Base-by-base conservation (phyloP, 2,329 filamentous ascomycete species). In the Clarireedia homoeocarpa region DNA sequence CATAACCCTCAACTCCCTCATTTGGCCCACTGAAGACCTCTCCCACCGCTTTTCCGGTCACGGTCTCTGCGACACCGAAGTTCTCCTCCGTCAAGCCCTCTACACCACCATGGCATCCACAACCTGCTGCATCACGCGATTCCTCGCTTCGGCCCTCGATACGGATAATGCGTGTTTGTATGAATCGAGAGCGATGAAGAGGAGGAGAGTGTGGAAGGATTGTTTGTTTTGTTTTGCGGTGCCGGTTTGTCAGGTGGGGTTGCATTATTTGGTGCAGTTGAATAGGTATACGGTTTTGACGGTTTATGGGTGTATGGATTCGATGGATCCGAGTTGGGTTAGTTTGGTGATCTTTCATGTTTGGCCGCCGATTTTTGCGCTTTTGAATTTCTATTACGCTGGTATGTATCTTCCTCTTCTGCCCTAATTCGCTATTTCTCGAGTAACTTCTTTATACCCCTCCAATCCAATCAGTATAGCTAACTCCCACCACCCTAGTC, bases 51-150 rank as follows among this genome's bases (percentile, higher is more conserved):
- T 77, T 76, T 53, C 55, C 2, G 85, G 85, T 4, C 65, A 67
- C 5, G 77, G 76, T 2, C 77, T 85, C 57, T 89, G 85, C 69
- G 85, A 89, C 66, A 71, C 88, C 49, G 76, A 86, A 62, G 73
- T 77, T 53, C 82, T 84, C 59, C 64, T 88, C 36, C 74, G 78
- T 57, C 72, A 80, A 24, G 81, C 77, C 3, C 71, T 74, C 7
- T 73, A 74, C 17, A 73, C 81, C 1, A 81, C 76, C 1, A 68
- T 82, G 15, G 72, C 79, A 3, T 77, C 78, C 7, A 73, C 77
- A 6, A 65, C 83, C 7, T 70, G 75, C 24, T 81, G 83, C 65
- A 79, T 88, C 50, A 77, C 85, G 57, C 75, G 81, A 48, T 78
- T 75, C 48, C 74, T 88, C 15, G 81, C 82, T 12, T 71, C 70